Evolutionary conservation across 192 early-diverging fungal genomes (phyloP).

Genomic region (Lobosporangium transversale): DNA sequence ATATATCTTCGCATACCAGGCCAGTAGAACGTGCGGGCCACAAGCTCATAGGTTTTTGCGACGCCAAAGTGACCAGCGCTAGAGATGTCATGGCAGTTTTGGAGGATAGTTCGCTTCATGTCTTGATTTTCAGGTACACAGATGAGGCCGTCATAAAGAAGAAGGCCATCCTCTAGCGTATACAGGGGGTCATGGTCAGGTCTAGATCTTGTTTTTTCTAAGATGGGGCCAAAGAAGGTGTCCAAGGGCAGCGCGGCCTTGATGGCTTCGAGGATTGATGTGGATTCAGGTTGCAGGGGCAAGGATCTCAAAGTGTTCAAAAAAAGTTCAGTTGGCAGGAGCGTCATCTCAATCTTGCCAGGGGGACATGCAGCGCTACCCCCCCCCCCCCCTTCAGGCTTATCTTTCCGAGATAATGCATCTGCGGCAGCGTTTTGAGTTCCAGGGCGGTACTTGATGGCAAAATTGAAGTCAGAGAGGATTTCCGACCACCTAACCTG

Average conservation of each 20-base stretch:
- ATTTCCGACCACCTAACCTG: constrained; percentile 7
- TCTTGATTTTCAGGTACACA: constrained; percentile 12
- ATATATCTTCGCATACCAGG: constrained; percentile 33
- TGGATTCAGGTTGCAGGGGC: too few relatives aligned
- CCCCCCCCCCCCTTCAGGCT: neutral
- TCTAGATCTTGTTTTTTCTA: neutral
- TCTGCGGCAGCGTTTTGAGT: constrained; percentile 5
- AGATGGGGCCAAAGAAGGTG: neutral
- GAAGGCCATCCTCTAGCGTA: constrained; percentile 5
- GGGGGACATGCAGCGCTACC: neutral
- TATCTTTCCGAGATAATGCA: constrained; percentile 1
- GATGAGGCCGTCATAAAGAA: constrained; percentile 13
- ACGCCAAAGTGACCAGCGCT: constrained; percentile 52
- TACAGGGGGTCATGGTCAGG: constrained; percentile 1
- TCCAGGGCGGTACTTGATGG: neutral
- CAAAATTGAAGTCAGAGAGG: constrained; percentile 2
- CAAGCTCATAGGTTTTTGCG: constrained; percentile 41
- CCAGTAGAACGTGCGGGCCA: constrained; percentile 44
- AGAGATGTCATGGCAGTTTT: constrained; percentile 30
- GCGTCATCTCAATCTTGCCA: neutral
- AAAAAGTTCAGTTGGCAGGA: neutral
- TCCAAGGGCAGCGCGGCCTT: neutral
- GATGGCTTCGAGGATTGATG: neutral
- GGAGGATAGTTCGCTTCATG: constrained; percentile 13
- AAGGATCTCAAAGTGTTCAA: too few relatives aligned